Evolutionary conservation across 176 grass and related monocot species (phyloP), one percentile per base, ranked within the genome.

Genomic region (Oryza officinalis): DNA sequence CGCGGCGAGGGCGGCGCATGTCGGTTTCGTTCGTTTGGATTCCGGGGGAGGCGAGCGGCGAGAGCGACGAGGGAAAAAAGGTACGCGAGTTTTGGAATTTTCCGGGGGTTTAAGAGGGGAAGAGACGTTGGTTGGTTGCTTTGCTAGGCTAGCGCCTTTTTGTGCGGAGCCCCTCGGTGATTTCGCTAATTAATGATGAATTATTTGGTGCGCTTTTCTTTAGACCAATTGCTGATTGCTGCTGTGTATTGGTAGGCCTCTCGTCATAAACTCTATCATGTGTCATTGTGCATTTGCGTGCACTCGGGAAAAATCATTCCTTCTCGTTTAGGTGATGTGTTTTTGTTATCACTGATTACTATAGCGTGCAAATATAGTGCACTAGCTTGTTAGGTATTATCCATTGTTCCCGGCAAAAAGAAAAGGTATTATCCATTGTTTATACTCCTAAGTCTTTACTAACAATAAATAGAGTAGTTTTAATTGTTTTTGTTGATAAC

Each of bases 51-150:
- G 49, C 27, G 69, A 30, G 30, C 35, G 86, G 77, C 46, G 1
- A 57, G 20, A 57, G 65, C 71, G 27, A 84, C 83, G 80, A 92
- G 84, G 59, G 83, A 46, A 47, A 35, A 35, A 68, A 91, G 66
- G 69, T 87, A 83, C 18, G 86, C 27, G 31, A 23, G 63, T 6
- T 68, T 89, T 44, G 72, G 65, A 65, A 67, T 52, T 78, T 72
- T 35, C 67, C 20, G 25, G 8, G 78, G 72, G n/a, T 72, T 89
- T 86, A 61, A 89, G 54, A 60, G 15, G 67, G 68, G 25, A 10
- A 1, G 13, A 13, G 46, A 2, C 1, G n/a, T 2, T 13, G 4
- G 10, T 43, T 2, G 23, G 12, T 57, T 1, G 27, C 14, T 22
- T 54, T 0, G 26, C 14, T 22, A 15, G 14, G 35, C 14, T 27